phyloP scores from a whole-genome alignment of 257 asterid species.

The Petunia secreta region DNA sequence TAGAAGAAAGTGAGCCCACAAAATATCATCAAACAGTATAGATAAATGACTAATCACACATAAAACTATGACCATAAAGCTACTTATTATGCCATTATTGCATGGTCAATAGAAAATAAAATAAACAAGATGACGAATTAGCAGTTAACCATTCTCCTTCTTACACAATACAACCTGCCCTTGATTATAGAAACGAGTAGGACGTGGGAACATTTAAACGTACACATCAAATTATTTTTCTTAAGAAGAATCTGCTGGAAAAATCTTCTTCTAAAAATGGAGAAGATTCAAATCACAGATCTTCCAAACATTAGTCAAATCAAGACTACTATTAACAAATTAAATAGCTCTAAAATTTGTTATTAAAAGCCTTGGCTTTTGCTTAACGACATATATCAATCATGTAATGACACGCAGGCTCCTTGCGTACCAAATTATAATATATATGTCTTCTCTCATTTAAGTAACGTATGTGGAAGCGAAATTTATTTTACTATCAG shows the following conservation, averaged over 20 bases:
- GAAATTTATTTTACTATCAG: too few relatives aligned
- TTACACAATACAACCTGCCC: constrained; percentile 16
- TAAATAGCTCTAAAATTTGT: background rate
- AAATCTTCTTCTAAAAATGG: background rate
- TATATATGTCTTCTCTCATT: background rate
- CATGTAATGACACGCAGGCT: constrained; percentile 40
- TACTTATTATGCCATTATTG: background rate
- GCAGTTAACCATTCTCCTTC: background rate
- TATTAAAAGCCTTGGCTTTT: background rate
- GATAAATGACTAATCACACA: background rate
- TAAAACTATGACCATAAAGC: too few relatives aligned
- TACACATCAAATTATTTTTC: background rate
- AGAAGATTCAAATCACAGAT: background rate
- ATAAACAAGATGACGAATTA: background rate
- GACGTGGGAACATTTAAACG: background rate
- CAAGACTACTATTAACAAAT: background rate
- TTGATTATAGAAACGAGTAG: background rate
- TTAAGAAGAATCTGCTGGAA: background rate
- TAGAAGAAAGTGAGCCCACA: background rate
- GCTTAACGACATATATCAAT: constrained; percentile 21
- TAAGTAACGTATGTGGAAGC: too few relatives aligned
- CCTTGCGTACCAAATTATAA: constrained; percentile 31
- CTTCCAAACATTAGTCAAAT: background rate
- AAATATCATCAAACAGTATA: background rate
- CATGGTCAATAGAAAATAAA: background rate